Conservation (phyloP, 305 asterid species). For the Ilex paraguariensis region DNA sequence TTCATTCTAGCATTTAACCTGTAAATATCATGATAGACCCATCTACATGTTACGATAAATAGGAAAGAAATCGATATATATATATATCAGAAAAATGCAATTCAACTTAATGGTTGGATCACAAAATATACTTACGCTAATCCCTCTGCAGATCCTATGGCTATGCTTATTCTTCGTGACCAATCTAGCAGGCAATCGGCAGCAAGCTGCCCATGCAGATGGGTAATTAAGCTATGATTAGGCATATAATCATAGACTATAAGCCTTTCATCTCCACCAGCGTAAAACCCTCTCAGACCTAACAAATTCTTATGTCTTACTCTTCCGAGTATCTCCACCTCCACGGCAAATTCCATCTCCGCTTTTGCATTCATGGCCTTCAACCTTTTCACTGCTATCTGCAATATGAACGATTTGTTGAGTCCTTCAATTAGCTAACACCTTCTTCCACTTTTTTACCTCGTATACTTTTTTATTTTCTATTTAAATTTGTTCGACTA, state of each 20-base stretch:
- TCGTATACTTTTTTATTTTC: too few species aligned
- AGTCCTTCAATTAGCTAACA: too few species aligned
- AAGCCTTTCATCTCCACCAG: conserved; percentile 68
- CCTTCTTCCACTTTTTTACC: too few species aligned
- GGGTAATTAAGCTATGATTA: conserved; percentile 62
- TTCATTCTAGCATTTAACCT: too few species aligned
- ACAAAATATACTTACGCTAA: conserved; percentile 31
- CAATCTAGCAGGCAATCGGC: conserved; percentile 54
- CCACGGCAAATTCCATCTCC: conserved; percentile 77
- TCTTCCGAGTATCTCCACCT: conserved; percentile 76
- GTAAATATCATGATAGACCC: too few species aligned
- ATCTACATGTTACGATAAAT: too few species aligned
- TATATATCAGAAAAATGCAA: too few species aligned
- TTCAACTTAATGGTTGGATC: too few species aligned
- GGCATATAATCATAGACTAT: conserved; percentile 82
- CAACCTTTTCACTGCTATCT: conserved; percentile 73
- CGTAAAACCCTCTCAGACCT: conserved; percentile 67
- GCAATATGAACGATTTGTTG: conserved; percentile 4
- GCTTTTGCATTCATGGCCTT: conserved; percentile 68
- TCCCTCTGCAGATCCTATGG: conserved; percentile 69
- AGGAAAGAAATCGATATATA: too few species aligned
- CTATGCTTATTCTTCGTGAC: conserved; percentile 48
- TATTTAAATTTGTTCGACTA: too few species aligned
- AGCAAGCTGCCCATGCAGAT: conserved; percentile 68
- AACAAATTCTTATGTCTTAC: conserved; percentile 66